Base-by-base conservation (phyloP, 225 moss, liverwort and hornwort genomes). In the Straminergon stramineum region DNA sequence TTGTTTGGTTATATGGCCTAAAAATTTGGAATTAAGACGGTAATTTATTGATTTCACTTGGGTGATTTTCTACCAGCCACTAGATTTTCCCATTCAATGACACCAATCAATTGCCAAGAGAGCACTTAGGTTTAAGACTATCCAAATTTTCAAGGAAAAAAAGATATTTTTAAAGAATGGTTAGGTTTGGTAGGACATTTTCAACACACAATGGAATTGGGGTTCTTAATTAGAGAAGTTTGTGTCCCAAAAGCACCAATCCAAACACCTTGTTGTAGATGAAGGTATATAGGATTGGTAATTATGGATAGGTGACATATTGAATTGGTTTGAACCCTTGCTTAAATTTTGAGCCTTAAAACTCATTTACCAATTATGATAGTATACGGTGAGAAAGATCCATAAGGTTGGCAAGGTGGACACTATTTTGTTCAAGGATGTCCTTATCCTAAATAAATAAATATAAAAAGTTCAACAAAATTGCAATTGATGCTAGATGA, bases 341-440 rank as follows among this genome's bases (percentile, higher is more conserved):
- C 4, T 68, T n/a, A 37, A 68, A 21, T 68, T 68, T 69, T 69
- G 22, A n/a, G 32, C 17, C 65, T 65, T 65, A 65, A 24, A 65
- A 31, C 8, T 31, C 31, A 64, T 64, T 65, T 65, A 65, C 34
- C 34, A 34, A 32, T 8, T n/a, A 7, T n/a, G 4, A 70, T 14
- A 23, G 0, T 39, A 24, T 7, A 1, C 2, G 13, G 4, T n/a
- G 11, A 35, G 4, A 69, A n/a, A n/a, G 10, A 1, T 39, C 70
- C 5, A 39, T 39, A 39, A 24, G 39, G 39, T 24, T 70, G 4
- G 7, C 7, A 24, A 39, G 6, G 11, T 12, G 2, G 21, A 68
- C 12, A 68, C n/a, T 37, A 68, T 68, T n/a, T 67, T 37, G 12
- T 68, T 68, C 12, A 68, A n/a, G 8, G 39, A 39, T 70, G 4